phyloP scores from a whole-genome alignment of 768 basidiomycete species.

The Boletus vermiculosoides region DNA sequence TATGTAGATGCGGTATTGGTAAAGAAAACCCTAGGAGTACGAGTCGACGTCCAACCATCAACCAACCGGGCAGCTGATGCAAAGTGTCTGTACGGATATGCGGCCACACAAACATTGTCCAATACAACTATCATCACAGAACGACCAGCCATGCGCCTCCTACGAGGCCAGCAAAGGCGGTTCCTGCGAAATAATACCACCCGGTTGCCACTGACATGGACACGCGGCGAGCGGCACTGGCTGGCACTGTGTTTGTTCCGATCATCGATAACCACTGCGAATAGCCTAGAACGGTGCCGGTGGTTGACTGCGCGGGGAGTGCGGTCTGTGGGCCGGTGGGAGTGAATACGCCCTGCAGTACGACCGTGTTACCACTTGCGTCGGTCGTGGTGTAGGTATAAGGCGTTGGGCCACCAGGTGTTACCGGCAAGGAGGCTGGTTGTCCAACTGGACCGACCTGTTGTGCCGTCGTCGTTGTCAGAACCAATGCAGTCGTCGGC shows the following conservation, averaged over 20 bases:
- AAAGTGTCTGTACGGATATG: constrained; percentile 7
- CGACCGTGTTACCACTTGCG: constrained; percentile 29
- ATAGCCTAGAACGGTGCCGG: constrained; percentile 29
- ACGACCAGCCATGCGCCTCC: constrained; percentile 35
- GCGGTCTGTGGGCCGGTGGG: constrained; percentile 32
- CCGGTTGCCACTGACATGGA: constrained; percentile 20
- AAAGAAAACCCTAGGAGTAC: background rate
- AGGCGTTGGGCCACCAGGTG: constrained; percentile 48
- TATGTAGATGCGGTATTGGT: constrained; percentile 18
- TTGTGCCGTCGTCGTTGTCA: constrained; percentile 22
- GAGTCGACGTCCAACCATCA: background rate
- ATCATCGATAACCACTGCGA: constrained; percentile 31
- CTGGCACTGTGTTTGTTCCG: constrained; percentile 31
- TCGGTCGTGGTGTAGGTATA: constrained; percentile 50
- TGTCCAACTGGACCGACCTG: constrained; percentile 47
- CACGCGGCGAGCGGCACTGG: constrained; percentile 26
- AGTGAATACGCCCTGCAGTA: constrained; percentile 27
- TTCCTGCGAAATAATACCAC: constrained; percentile 30
- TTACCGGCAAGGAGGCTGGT: constrained; percentile 39
- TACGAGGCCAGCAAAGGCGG: constrained; percentile 22
- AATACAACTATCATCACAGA: constrained; percentile 15
- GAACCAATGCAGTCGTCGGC: constrained; percentile 19
- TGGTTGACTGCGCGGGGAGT: constrained; percentile 27
- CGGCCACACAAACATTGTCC: constrained; percentile 8
- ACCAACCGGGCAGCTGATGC: background rate